Evolutionary conservation across 2,329 filamentous ascomycete species (phyloP).

Genomic region (Colletotrichum somersetense): DNA sequence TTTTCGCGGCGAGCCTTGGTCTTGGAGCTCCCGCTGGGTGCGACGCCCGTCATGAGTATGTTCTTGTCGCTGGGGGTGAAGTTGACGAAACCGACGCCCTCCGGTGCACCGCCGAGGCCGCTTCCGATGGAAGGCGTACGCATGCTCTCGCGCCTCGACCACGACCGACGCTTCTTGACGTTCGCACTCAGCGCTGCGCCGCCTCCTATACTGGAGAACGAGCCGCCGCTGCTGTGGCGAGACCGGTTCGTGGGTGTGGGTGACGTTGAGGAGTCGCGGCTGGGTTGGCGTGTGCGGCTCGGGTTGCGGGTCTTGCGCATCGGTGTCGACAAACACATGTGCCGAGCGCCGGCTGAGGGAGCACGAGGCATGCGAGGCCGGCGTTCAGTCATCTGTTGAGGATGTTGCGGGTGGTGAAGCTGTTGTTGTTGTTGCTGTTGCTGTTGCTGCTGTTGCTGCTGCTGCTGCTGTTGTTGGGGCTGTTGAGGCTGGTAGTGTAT

Average conservation of each 20-base stretch:
- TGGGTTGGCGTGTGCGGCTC: slow-evolving; percentile 46
- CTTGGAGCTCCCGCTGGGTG: slow-evolving; percentile 90
- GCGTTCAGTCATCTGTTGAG: slow-evolving; percentile 49
- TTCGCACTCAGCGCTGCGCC: slow-evolving; percentile 56
- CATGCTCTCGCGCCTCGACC: slow-evolving; percentile 46
- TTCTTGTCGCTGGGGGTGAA: slow-evolving; percentile 85
- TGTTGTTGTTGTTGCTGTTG: slow-evolving; percentile 38
- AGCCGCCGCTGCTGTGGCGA: slow-evolving; percentile 56
- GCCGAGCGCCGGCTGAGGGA: slow-evolving; percentile 66
- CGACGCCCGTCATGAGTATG: slow-evolving; percentile 88
- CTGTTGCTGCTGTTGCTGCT: neutral
- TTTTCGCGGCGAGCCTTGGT: slow-evolving; percentile 94
- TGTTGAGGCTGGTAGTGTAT: slow-evolving; percentile 44
- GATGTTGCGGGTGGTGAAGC: slow-evolving; percentile 42
- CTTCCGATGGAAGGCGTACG: slow-evolving; percentile 47
- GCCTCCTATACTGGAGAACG: slow-evolving; percentile 47
- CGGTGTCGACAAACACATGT: slow-evolving; percentile 56
- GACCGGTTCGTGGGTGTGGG: slow-evolving; percentile 54
- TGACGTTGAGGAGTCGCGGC: slow-evolving; percentile 48
- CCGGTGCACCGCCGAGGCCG: slow-evolving; percentile 47
- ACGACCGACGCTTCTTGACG: slow-evolving; percentile 54
- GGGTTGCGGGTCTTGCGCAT: slow-evolving; percentile 59
- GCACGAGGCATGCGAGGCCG: slow-evolving; percentile 63
- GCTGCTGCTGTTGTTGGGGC: slow-evolving; percentile 6
- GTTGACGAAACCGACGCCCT: slow-evolving; percentile 81